These are phyloP conservation scores for Chlamydomonas sphaeroides DNA, from an alignment of 139 green algal species.

Conservation along the genomic window DNA sequence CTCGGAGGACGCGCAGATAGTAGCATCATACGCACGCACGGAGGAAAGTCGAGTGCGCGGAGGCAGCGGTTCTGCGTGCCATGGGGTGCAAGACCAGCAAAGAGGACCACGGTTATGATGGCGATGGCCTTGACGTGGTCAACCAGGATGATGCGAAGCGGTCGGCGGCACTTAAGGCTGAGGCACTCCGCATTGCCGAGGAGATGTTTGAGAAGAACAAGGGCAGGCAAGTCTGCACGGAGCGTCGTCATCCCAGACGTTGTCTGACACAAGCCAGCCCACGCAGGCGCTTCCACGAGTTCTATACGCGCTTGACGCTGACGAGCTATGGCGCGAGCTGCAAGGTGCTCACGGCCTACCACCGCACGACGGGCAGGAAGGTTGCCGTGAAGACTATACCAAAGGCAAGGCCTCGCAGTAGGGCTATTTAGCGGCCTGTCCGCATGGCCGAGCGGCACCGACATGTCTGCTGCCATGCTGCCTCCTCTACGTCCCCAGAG, in stretches of 20 bases:
- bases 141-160: background rate
- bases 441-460: too few relatives aligned
- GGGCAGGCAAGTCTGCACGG: constrained; percentile 31
- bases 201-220: constrained; percentile 21
- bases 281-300: constrained; percentile 39
- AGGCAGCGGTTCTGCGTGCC: too few relatives aligned
- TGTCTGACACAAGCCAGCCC: too few relatives aligned
- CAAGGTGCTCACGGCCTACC: constrained; percentile 47
- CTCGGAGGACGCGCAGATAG: too few relatives aligned
- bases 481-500: constrained; percentile 31
- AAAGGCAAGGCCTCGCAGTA: too few relatives aligned
- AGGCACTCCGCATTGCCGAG: constrained; percentile 12
- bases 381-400: constrained; percentile 64
- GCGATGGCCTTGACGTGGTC: background rate
- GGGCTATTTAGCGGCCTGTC: too few relatives aligned
- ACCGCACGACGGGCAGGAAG: constrained; percentile 19
- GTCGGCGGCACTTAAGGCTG: background rate
- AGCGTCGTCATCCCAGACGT: too few relatives aligned
- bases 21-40: too few relatives aligned
- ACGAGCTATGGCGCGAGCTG: constrained; percentile 50
- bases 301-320: constrained; percentile 33
- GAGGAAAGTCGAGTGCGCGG: too few relatives aligned
- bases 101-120: background rate
- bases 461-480: too few relatives aligned
- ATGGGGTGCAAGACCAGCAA: constrained; percentile 30